Conservation (phyloP, 805 yeast genomes). For the Wickerhamomyces ciferrii region DNA sequence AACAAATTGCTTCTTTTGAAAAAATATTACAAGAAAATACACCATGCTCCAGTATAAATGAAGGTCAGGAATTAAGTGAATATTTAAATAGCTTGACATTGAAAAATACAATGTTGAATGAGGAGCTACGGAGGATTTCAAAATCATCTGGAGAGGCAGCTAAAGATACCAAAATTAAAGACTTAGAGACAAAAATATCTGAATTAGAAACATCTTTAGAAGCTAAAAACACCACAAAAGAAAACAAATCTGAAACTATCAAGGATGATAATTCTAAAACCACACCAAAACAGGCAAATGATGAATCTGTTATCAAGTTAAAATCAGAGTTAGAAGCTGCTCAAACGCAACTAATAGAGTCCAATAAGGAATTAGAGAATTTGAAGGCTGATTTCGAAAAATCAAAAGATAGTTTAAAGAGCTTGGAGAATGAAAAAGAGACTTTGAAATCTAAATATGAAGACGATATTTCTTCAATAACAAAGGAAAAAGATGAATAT, state of each 20-base stretch:
- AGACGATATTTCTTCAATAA: neutral
- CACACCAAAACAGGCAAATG: neutral
- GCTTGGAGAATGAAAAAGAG: neutral
- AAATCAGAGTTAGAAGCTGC: neutral
- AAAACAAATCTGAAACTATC: neutral
- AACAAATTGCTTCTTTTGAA: slow-evolving; percentile 59
- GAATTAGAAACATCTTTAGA: slow-evolving; percentile 8
- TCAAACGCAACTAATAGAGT: neutral
- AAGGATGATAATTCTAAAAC: no score
- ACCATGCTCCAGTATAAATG: slow-evolving; percentile 72
- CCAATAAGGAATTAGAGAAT: neutral
- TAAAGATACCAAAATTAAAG: slow-evolving; percentile 2
- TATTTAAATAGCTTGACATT: slow-evolving; percentile 59
- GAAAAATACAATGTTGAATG: slow-evolving; percentile 54
- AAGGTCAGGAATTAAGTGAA: slow-evolving; percentile 64
- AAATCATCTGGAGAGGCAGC: slow-evolving; percentile 11
- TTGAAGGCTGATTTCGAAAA: neutral
- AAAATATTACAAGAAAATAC: slow-evolving; percentile 70
- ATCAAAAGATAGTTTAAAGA: neutral
- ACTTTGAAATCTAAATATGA: neutral
- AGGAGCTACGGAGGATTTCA: slow-evolving; percentile 49
- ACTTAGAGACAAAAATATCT: slow-evolving; percentile 5
- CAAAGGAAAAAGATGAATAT: slow-evolving; percentile 7
- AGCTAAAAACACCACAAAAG: neutral
- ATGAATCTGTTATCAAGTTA: neutral